Evolutionary conservation across 345 rosid species (phyloP).

Genomic region (Linum lewisii): DNA sequence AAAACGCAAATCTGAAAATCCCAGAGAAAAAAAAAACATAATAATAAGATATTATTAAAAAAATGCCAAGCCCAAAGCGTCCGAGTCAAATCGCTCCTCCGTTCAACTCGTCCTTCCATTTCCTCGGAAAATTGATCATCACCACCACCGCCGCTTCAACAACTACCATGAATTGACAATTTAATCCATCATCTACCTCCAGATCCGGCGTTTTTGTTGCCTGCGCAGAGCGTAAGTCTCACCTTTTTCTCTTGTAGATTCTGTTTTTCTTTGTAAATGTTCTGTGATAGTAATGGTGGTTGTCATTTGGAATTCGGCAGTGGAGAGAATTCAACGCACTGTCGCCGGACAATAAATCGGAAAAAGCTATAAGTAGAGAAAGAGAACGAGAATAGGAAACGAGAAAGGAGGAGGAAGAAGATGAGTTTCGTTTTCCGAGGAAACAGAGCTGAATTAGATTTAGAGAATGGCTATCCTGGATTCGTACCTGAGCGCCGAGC

Average conservation of each 20-base stretch:
- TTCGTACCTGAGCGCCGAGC: slow-evolving; percentile 18
- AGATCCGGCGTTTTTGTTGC: slow-evolving; percentile 5
- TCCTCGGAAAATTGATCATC: not conserved
- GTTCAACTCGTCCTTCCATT: slow-evolving; percentile 3
- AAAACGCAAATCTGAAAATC: too few relatives aligned
- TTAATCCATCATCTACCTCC: slow-evolving; percentile 2
- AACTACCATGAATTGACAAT: not conserved
- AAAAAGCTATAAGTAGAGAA: too few relatives aligned
- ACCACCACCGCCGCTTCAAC: not conserved
- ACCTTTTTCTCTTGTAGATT: too few relatives aligned
- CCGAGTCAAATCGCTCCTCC: slow-evolving; percentile 14
- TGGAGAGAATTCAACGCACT: not conserved
- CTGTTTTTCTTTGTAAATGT: not conserved
- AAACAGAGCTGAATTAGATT: slow-evolving; percentile 18
- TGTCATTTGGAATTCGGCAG: not conserved
- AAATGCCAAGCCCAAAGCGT: slow-evolving; percentile 7
- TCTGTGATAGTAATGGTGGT: too few relatives aligned
- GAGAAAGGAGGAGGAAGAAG: slow-evolving; percentile 2
- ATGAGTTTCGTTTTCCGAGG: slow-evolving; percentile 24
- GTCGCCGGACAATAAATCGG: too few relatives aligned
- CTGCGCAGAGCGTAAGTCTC: slow-evolving; percentile 1
- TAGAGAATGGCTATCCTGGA: slow-evolving; percentile 18
- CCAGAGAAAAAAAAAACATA: not conserved
- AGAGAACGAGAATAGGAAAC: too few relatives aligned
- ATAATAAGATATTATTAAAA: not conserved